Base-by-base conservation (phyloP, 495 filamentous ascomycete species). In the Neohortaea acidophila region DNA sequence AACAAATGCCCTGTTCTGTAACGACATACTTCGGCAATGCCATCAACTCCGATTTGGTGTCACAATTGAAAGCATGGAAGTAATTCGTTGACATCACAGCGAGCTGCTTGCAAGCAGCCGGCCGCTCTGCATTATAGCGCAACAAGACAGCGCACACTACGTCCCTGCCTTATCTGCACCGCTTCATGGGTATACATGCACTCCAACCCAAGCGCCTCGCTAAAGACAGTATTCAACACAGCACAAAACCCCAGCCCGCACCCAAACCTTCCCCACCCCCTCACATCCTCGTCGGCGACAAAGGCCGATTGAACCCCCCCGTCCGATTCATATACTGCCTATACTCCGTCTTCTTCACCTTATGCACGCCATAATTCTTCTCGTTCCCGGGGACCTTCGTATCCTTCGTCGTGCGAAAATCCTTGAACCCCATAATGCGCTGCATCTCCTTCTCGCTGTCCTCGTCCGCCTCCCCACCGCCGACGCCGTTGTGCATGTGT, bases 261-360 rank as follows among this genome's bases (percentile, higher is more conserved):
- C 6, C n/a, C 12, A 31, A 26, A n/a, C 24, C n/a, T 31, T 6
- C 28, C 28, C 28, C 6, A 31, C 6, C 13, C 9, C 13, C 33
- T 38, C 33, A 32, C 34, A 14, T 18, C 37, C 44, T 23, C 33
- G 59, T 58, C n/a, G 75, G 75, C 54, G 70, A 75, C 44, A 97
- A 68, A 27, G 89, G 85, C 51, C 89, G 65, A 59, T 97, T 97
- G 67, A 97, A 97, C 29, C 89, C 89, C 31, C 87, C 87, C n/a
- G 75, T 61, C 39, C 89, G 78, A 58, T 97, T 97, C 89, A 97
- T 97, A 57, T 97, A 97, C 70, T 97, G 89, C 54, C 89, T 67
- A 54, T 94, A 94, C 67, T 91, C 74, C 4, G 79, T 81, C 69
- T 83, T 83, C 75, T 92, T 96, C 64, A 92, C 87, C 67, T 92